These are phyloP conservation scores for Rubroboletus satanas DNA, from an alignment of 768 basidiomycete species.

Conservation along the genomic window DNA sequence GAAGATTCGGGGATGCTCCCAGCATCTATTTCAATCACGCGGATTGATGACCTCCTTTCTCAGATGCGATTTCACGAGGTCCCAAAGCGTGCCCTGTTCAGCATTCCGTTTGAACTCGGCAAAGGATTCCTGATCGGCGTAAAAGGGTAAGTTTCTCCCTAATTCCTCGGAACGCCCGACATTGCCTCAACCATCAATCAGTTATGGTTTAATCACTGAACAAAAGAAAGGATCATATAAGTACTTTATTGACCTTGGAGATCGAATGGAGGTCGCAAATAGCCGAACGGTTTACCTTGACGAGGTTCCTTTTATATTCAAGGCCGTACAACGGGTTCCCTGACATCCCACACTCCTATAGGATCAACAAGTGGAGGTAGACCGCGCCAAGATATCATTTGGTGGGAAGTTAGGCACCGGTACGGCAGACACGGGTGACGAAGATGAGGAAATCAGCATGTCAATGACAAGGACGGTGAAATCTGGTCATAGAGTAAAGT, in stretches of 20 bases:
- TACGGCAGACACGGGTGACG: constrained; percentile 26
- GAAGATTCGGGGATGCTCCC: constrained; percentile 57
- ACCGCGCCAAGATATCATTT: constrained; percentile 24
- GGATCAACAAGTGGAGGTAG: constrained; percentile 30
- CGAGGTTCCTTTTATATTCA: constrained; percentile 39
- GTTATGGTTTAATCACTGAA: constrained; percentile 85
- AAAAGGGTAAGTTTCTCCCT: constrained; percentile 58
- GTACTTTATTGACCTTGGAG: constrained; percentile 78
- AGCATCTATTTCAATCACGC: constrained; percentile 69
- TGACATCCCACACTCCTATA: constrained; percentile 12
- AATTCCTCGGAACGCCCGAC: not conserved
- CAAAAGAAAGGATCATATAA: constrained; percentile 81
- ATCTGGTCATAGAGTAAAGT: constrained; percentile 46
- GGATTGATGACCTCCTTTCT: constrained; percentile 70
- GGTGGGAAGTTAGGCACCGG: constrained; percentile 38
- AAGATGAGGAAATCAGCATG: constrained; percentile 36
- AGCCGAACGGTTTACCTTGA: constrained; percentile 73
- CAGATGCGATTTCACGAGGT: constrained; percentile 82
- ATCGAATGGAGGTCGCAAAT: constrained; percentile 71
- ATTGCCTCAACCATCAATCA: constrained; percentile 30
- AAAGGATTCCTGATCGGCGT: constrained; percentile 72
- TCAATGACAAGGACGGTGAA: constrained; percentile 46
- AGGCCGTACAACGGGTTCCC: not conserved
- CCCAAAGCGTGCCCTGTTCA: constrained; percentile 80
- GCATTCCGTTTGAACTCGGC: constrained; percentile 75